phyloP scores from a whole-genome alignment of 345 rosid genomes.

The Salix caprea region DNA sequence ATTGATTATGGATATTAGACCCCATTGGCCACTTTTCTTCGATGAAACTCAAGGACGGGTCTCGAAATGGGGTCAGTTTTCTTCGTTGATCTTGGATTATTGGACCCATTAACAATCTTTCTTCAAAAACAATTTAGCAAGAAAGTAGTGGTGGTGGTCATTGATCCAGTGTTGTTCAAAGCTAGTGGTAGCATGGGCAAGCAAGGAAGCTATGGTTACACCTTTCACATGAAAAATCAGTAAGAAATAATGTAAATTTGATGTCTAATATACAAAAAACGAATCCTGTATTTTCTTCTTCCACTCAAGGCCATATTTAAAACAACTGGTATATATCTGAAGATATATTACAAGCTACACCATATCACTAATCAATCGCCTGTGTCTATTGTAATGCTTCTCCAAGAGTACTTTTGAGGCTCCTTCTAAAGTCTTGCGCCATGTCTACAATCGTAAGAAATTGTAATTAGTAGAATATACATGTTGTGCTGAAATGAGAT shows the following conservation, averaged over 20 bases:
- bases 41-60: no score
- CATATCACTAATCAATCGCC: slow-evolving; percentile 66
- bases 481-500: neutral
- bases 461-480: neutral
- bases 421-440: slow-evolving; percentile 84
- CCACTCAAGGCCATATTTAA: neutral
- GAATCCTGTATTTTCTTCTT: neutral
- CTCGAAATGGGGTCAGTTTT: no score
- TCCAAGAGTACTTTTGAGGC: slow-evolving; percentile 70
- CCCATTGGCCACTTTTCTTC: no score
- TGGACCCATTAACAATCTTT: no score
- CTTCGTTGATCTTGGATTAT: no score
- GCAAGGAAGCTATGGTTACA: no score
- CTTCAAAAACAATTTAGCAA: no score
- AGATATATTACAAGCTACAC: slow-evolving; percentile 8
- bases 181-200: no score
- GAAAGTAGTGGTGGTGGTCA: no score
- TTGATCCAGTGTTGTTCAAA: neutral
- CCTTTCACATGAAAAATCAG: neutral
- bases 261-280: neutral
- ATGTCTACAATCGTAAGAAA: slow-evolving; percentile 43
- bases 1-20: no score
- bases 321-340: neutral
- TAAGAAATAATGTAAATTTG: neutral
- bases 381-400: slow-evolving; percentile 72